A percentile compares a stretch with the other conserved stretches of the same genome.
These are phyloP conservation scores for Tetraselmis chui DNA, from an alignment of 139 green algal genomes.

Conservation along the genomic window DNA sequence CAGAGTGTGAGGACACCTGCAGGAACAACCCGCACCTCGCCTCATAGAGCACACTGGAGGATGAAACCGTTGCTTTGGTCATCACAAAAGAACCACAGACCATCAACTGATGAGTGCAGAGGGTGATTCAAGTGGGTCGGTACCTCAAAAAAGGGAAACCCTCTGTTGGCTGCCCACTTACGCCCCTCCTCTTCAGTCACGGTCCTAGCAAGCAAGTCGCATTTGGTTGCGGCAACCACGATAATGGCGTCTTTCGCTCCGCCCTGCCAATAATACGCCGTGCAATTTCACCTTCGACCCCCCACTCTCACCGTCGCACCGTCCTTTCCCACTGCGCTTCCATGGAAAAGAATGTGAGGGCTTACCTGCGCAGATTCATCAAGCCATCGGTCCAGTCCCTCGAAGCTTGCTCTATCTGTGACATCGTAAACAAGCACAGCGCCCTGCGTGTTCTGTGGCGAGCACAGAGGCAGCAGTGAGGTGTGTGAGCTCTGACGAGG, in stretches of 20 bases:
- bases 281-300: neutral
- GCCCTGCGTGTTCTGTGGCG: constrained; percentile 24
- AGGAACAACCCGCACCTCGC: too few species aligned
- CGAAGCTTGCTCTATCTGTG: constrained; percentile 36
- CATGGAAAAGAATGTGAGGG: too few species aligned
- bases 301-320: neutral
- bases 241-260: constrained; percentile 10
- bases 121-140: too few species aligned
- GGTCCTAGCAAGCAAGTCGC: constrained; percentile 35
- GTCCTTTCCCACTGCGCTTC: neutral
- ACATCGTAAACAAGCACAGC: constrained; percentile 25
- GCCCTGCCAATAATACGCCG: neutral
- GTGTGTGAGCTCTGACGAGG: too few species aligned
- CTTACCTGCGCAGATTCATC: constrained; percentile 30
- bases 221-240: constrained; percentile 44
- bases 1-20: constrained; percentile 43
- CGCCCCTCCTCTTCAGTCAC: constrained; percentile 50
- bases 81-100: too few species aligned
- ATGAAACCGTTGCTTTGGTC: too few species aligned
- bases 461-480: too few species aligned
- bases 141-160: constrained; percentile 46
- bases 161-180: constrained; percentile 39
- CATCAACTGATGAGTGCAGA: too few species aligned
- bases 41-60: too few species aligned
- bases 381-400: constrained; percentile 40